phyloP scores from a whole-genome alignment of 495 filamentous ascomycete genomes.

The Penicillium waksmanii region DNA sequence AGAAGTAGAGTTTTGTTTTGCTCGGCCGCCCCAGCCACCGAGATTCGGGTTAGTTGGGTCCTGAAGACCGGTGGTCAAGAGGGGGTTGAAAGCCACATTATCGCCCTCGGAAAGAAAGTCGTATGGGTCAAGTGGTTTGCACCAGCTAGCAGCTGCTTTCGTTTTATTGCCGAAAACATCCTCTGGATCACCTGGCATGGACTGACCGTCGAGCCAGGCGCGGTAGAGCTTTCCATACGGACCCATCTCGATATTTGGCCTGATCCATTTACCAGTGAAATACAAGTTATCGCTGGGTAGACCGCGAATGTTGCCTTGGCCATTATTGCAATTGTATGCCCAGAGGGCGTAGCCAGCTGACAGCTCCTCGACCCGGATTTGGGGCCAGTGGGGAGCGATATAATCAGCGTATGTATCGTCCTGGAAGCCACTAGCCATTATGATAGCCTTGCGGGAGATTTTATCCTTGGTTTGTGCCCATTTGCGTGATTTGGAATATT shows the following conservation, averaged over 20 bases:
- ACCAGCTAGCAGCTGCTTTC: background rate
- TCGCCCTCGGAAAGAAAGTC: conserved; percentile 46
- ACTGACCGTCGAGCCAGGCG: conserved; percentile 21
- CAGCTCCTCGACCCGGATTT: conserved; percentile 26
- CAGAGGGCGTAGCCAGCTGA: conserved; percentile 38
- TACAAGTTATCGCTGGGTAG: conserved; percentile 43
- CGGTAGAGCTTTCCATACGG: conserved; percentile 42
- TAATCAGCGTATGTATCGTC: conserved; percentile 47
- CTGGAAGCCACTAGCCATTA: conserved; percentile 29
- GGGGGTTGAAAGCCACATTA: conserved; percentile 42
- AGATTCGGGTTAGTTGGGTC: conserved; percentile 40
- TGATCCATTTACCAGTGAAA: conserved; percentile 42
- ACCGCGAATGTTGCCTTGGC: conserved; percentile 23
- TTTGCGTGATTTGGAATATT: conserved; percentile 14
- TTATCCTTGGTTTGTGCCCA: conserved; percentile 23
- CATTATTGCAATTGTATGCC: conserved; percentile 24
- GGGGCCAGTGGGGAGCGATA: conserved; percentile 44
- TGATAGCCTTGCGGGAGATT: conserved; percentile 35
- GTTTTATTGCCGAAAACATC: conserved; percentile 18
- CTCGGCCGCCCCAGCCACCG: conserved; percentile 47
- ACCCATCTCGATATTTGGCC: conserved; percentile 43
- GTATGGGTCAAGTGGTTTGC: conserved; percentile 8
- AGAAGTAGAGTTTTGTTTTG: conserved; percentile 35
- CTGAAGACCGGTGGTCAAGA: conserved; percentile 45
- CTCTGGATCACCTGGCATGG: conserved; percentile 28